phyloP scores from a whole-genome alignment of 2,329 filamentous ascomycete species.

The Colletotrichum godetiae region DNA sequence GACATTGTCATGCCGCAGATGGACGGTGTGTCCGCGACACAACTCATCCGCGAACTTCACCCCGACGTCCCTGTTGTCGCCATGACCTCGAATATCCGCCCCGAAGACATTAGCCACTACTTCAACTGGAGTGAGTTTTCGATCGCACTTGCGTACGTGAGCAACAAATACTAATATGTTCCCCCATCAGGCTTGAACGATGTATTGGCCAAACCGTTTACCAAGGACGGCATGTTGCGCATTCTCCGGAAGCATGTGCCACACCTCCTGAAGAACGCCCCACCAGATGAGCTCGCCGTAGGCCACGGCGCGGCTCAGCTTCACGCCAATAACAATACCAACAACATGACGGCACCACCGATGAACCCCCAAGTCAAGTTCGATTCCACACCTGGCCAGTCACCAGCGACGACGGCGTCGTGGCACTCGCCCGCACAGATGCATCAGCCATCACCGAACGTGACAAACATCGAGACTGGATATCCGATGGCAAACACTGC shows the following conservation, averaged over 20 bases:
- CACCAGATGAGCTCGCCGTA: conserved; percentile 53
- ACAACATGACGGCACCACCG: conserved; percentile 47
- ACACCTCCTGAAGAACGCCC: conserved; percentile 80
- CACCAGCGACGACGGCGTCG: conserved; percentile 57
- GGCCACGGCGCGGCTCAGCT: conserved; percentile 45
- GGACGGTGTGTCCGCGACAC: conserved; percentile 93
- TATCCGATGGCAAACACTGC: conserved; percentile 59
- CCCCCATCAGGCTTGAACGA: conserved; percentile 88
- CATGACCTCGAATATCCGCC: conserved; percentile 98
- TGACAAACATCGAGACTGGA: conserved; percentile 53
- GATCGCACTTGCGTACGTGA: neutral
- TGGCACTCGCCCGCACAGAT: conserved; percentile 66
- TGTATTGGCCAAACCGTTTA: conserved; percentile 96
- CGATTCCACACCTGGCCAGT: conserved; percentile 64
- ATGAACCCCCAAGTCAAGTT: conserved; percentile 57
- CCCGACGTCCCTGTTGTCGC: conserved; percentile 89
- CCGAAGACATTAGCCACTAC: conserved; percentile 96
- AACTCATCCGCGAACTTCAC: conserved; percentile 90
- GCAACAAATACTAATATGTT: conserved; percentile 19
- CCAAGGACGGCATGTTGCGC: conserved; percentile 83
- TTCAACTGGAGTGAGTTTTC: conserved; percentile 67
- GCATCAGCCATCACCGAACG: conserved; percentile 59
- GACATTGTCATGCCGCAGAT: conserved; percentile 98
- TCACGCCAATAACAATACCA: conserved; percentile 49
- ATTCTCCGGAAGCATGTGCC: conserved; percentile 90